Base-by-base conservation (phyloP, 768 basidiomycete genomes). In the Leccinum truebloodii region DNA sequence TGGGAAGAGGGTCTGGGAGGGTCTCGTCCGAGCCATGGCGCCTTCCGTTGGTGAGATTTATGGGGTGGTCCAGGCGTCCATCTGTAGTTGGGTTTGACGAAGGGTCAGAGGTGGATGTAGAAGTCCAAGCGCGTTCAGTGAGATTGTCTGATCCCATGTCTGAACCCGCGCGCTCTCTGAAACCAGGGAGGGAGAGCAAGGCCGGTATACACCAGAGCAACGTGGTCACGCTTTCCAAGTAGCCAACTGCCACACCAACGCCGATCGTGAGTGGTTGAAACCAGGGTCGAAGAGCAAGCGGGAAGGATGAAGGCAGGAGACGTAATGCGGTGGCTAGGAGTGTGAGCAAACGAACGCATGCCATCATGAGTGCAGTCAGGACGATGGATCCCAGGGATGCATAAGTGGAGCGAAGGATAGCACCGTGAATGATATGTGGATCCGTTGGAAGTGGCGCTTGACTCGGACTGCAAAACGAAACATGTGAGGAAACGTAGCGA, bases 311-410 rank as follows among this genome's bases (percentile, higher is more conserved):
- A 24, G 24, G 24, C 24, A 24, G 24, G 24, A 24, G 24, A 24
- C 24, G 24, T 24, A 24, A 24, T 24, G 24, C 24, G 24, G 24
- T 24, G 24, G 24, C 24, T 26, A 26, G 24, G 3, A 87, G 72
- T 0, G 80, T 75, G 52, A 90, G 78, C 4, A 87, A 62, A 18
- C 87, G 86, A n/a, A 92, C 80, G 48, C 81, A 71, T 4, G 94
- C 87, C 50, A 94, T 83, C 41, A 94, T 82, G 35, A 95, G 80
- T 0, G 92, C 85, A 3, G 92, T 84, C 54, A 95, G 78, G 58
- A 84, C 85, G 55, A 94, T 84, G 0, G 87, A 87, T 3, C 95
- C 95, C 6, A 95, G 76, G 0, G 90, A 94, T 1, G 92, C 87
- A 5, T 89, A 88, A 1, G 88, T 87, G 0, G 95, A 85, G 1